These are phyloP conservation scores for Caloboletus firmus DNA, from an alignment of 1,284 basidiomycete genomes.

Conservation along the genomic window DNA sequence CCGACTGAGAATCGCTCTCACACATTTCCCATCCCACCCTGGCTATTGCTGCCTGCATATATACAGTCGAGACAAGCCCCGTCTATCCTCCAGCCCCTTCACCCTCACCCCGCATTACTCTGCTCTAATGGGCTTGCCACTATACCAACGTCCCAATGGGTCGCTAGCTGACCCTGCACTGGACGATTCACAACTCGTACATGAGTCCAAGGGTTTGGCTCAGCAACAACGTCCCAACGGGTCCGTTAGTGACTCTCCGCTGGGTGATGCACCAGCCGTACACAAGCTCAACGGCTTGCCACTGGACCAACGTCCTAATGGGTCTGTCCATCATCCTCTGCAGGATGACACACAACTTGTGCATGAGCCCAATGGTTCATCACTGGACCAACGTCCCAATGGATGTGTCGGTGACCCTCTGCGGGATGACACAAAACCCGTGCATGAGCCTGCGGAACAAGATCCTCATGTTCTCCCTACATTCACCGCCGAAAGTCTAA, in stretches of 20 bases:
- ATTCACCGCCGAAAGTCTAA: slow-evolving; percentile 44
- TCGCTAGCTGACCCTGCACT: background rate
- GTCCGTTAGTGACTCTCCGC: background rate
- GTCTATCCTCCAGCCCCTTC: background rate
- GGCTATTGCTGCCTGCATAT: background rate
- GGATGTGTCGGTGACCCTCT: background rate
- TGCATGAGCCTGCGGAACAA: slow-evolving; percentile 13
- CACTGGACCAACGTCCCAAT: slow-evolving; percentile 34
- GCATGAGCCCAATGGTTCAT: slow-evolving; percentile 17
- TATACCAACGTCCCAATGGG: slow-evolving; percentile 34
- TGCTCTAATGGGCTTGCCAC: slow-evolving; percentile 34
- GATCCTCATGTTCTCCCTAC: slow-evolving; percentile 64
- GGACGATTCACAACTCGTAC: background rate
- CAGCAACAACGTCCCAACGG: slow-evolving; percentile 34
- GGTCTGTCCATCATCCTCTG: background rate
- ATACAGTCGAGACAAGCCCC: slow-evolving; percentile 4
- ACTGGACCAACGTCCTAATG: slow-evolving; percentile 33
- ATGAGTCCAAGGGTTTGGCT: slow-evolving; percentile 26
- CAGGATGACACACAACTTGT: background rate
- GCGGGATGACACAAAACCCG: background rate
- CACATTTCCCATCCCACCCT: background rate
- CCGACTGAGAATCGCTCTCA: background rate
- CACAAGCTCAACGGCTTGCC: slow-evolving; percentile 21
- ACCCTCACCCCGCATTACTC: background rate
- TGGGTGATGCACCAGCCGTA: background rate